Base-by-base conservation (phyloP, 306 rosid genomes). In the Medicago arabica region DNA sequence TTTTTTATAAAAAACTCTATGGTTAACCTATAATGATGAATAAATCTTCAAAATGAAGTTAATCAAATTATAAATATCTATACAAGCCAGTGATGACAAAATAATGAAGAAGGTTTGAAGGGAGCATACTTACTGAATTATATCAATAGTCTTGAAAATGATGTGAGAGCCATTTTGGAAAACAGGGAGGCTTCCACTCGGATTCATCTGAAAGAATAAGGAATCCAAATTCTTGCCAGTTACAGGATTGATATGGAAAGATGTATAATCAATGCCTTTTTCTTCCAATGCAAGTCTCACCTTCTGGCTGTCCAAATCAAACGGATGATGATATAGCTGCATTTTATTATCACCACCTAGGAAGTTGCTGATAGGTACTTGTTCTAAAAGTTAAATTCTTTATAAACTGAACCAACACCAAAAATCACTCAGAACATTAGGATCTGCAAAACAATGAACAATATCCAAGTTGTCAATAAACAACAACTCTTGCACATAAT, bases 311-410 rank as follows among this genome's bases (percentile, higher is more conserved):
- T 90, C 88, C 82, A 90, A 73, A 75, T 96, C 93, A 86, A 83
- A 90, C 0, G 97, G 99, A 75, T 96, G 99, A 85, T 96, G 99
- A 84, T 92, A 90, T 21, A 96, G 76, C 88, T 96, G 99, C 99
- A 96, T 96, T 51, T 70, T 85, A 78, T 54, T 71, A 63, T 78
- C 77, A 44, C 79, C 78, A 54, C 57, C 57, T 68, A 17, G 7
- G 18, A 84, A 58, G 23, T 57, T 51, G 17, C 75, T 67, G 75
- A 53, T 51, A 67, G 65, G 62, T 58, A 74, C 43, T 55, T 19
- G 10, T 34, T 40, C 38, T 18, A 80, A 23, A 64, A 80, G 43
- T 64, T 25, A 38, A 34, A 16, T 28, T 28, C 4, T 28, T 28
- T 18, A 54, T 75, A 11, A 11, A 39, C 53, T 4, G 17, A 71